Base-by-base conservation (phyloP, 2,329 filamentous ascomycete species). In the Graphiopsis chlorocephala region DNA sequence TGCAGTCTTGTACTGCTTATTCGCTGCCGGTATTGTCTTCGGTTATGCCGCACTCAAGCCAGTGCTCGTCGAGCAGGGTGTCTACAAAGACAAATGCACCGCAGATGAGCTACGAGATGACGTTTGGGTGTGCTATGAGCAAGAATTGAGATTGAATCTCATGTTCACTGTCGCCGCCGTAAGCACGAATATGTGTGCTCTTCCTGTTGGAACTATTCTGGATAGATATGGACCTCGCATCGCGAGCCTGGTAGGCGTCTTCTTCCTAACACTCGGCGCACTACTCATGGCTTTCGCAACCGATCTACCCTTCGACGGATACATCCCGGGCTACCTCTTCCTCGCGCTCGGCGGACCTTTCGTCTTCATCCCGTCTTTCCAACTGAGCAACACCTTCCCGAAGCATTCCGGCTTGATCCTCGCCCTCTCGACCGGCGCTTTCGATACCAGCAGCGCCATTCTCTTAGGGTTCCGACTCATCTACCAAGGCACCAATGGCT, bases 121-220 rank as follows among this genome's bases (percentile, higher is more conserved):
- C 3, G 78, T 82, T 1, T 78, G 80, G 64, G 80, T 85, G 20
- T 89, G 86, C 73, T 85, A 83, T 66, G 80, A 82, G 66, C 86
- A 88, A 71, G 84, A 86, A 69, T 75, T 86, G 63, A 75, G 82
- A 65, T 84, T 97, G 64, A 97, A 97, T 76, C 81, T 97, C 69
- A 96, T 96, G 91, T 97, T 97, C 81, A 96, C 92, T 6, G 85
- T 93, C 47, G 93, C 93, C 14, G 93, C 92, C 15, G 92, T 96
- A 11, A 90, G 86, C 7, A 96, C 93, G 45, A 97, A 97, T 72
- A 90, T 96, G 14, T 91, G 88, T 47, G 93, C 93, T 14, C 83
- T 97, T 7, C 91, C 93, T 2, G 88, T 96, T 12, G 93, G 93
- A 53, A 91, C 91, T 2, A 89, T 96, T 52, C 85, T 97, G 25